Evolutionary conservation across 371 early-diverging fungal species (phyloP), one percentile per base, ranked within the genome.

Genomic region (Mucor racemosus): DNA sequence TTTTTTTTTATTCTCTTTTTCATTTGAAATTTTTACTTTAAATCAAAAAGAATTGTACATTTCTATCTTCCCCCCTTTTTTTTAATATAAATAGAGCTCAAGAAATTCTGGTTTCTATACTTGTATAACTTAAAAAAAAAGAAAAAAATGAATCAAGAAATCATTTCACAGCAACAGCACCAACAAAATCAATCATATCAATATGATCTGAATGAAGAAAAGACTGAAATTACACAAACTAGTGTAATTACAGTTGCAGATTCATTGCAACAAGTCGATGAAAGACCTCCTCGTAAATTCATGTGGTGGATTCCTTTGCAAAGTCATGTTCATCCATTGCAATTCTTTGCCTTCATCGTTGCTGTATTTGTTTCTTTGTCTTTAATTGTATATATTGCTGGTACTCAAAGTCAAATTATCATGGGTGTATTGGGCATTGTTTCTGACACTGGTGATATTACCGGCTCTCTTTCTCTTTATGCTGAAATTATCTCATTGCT

Each of bases 401-500:
- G 70, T 19, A 69, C 72, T 4, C 79, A 77, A 60, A 65, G 73
- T 17, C 68, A 73, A 65, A 71, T 77, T 11, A 41, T 81, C 13
- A 69, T 59, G 4, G 58, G 66, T 19, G 31, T 75, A 10, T 67
- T 74, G 1, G 36, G 26, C 10, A 58, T 71, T 11, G 31, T 35
- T 10, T 57, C 46, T 11, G 60, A 62, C 33, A 46, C 65, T 21
- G 82, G 82, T 19, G 79, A 78, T 46, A 72, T 75, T 19, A 81
- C 79, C 0, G 82, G 82, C 4, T 81, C 82, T 7, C 60, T 81
- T 10, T 62, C 85, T 1, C 84, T 91, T 7, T 88, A 86, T 64
- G 90, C 90, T 57, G 88, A 93, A 76, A 73, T 92, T 40, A 62
- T 76, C 33, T 66, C 82, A 3, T 31, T 81, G 1, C 31, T 79